A percentile compares a stretch with the other conserved stretches of the same genome.
phyloP scores from a whole-genome alignment of 257 asterid genomes.

The Jacaranda mimosifolia region DNA sequence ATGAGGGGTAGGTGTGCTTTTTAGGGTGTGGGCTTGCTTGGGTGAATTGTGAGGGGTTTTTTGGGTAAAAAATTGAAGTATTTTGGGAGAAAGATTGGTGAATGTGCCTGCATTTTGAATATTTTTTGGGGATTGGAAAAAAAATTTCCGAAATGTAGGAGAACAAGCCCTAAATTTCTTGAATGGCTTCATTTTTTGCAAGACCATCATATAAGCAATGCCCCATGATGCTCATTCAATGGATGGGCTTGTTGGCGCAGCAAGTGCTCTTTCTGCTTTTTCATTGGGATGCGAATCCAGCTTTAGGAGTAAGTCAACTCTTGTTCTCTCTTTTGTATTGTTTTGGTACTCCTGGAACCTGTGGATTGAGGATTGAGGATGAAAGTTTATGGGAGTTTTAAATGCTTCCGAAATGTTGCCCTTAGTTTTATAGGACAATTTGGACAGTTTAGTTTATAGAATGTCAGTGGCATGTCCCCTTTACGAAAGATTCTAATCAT shows the following conservation, averaged over 20 bases:
- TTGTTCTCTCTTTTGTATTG: conserved; percentile 3
- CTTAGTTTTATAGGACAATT: background rate
- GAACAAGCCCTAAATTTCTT: too few species aligned
- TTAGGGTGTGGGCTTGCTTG: too few species aligned
- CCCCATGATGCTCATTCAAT: conserved; percentile 99
- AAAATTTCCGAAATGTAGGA: too few species aligned
- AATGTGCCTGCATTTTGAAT: too few species aligned
- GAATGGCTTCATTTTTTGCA: conserved; percentile 55
- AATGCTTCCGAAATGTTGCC: conserved; percentile 8
- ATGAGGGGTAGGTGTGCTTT: too few species aligned
- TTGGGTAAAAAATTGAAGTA: too few species aligned
- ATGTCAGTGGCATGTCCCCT: background rate
- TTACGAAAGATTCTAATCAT: conserved; percentile 1
- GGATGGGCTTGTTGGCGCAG: conserved; percentile 97
- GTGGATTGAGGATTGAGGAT: conserved; percentile 2
- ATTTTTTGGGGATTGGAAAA: too few species aligned
- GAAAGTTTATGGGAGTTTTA: background rate
- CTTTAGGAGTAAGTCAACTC: conserved; percentile 79
- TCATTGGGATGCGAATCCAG: conserved; percentile 99
- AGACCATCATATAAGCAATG: conserved; percentile 97
- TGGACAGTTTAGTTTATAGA: conserved; percentile 1
- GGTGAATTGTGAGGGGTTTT: too few species aligned
- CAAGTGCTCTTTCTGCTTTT: conserved; percentile 94
- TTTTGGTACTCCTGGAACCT: conserved; percentile 3
- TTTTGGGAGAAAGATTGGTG: too few species aligned